Evolutionary conservation across 345 rosid genomes (phyloP), one percentile per base, ranked within the genome.

Genomic region (Murraya koenigii): DNA sequence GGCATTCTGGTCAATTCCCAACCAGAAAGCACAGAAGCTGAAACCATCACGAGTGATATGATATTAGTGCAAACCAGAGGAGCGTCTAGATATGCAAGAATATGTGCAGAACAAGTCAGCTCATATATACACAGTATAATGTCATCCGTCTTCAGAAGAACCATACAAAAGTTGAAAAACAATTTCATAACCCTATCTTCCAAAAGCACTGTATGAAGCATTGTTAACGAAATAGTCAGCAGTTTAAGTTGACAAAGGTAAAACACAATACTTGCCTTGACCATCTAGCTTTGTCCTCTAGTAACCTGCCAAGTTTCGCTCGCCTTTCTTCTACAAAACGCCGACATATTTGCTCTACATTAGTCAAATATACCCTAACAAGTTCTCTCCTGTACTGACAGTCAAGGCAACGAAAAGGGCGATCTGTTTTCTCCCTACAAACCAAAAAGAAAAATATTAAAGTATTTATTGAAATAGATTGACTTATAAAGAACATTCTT

Each of bases 361-460:
- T 89, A 81, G 87, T 85, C 91, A 92, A 80, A 82, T 93, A 93
- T 55, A 95, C 98, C 79, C 97, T 87, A 82, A 92, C 91, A 86
- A 95, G 97, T 84, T 95, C 99, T 84, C 93, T 89, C 85, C 97
- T 89, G 83, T 93, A 95, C 71, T 78, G 86, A 84, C 89, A 82
- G 82, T 86, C 89, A 78, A 95, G 99, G 90, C 99, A 95, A 75
- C 97, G 97, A 67, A 95, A 91, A 71, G 97, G 99, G 54, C 90
- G 87, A 69, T 95, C 99, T 77, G 93, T 88, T 83, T 86, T 93
- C 87, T 92, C 98, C 87, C 98, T 95, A 75, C 75, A 84, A 84
- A 67, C 72, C 25, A 74, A 72, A 72, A 80, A 61, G 17, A 64
- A 80, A 66, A 70, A 72, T 61, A 62, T 49, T 52, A 10, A 79